Conservation (phyloP, 257 asterid species). For the Solanum sejunctum region DNA sequence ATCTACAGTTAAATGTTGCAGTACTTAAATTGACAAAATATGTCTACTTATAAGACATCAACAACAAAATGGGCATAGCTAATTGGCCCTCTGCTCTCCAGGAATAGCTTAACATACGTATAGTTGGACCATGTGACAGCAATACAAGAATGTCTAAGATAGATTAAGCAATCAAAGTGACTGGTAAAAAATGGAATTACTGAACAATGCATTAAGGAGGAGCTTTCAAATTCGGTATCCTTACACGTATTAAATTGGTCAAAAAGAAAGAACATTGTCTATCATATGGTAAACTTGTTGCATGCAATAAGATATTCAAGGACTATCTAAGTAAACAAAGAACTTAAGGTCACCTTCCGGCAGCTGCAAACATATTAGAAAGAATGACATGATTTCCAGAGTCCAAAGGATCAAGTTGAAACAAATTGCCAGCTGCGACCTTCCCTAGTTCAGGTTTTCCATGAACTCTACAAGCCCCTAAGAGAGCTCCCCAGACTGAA, state of each 20-base stretch:
- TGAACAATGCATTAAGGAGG: neutral
- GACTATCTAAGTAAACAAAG: neutral
- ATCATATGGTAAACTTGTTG: neutral
- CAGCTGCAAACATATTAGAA: conserved; percentile 58
- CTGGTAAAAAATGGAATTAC: neutral
- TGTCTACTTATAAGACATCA: neutral
- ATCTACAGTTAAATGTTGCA: neutral
- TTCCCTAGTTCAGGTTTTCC: conserved; percentile 52
- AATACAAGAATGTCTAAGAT: neutral
- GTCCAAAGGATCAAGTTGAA: conserved; percentile 77
- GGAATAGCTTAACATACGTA: neutral
- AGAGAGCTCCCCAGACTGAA: conserved; percentile 83
- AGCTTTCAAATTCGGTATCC: neutral
- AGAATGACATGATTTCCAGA: conserved; percentile 75
- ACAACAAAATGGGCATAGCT: neutral
- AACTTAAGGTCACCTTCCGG: neutral
- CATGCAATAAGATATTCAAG: neutral
- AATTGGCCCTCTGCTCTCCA: neutral
- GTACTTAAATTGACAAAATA: neutral
- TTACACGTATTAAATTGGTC: neutral
- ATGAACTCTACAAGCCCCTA: conserved; percentile 74
- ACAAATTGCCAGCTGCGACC: conserved; percentile 64
- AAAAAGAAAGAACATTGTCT: neutral
- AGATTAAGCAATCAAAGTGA: neutral
- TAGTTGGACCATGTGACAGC: neutral